Evolutionary conservation across 148 eudicot species (phyloP).

Genomic region (Bassia scoparia): DNA sequence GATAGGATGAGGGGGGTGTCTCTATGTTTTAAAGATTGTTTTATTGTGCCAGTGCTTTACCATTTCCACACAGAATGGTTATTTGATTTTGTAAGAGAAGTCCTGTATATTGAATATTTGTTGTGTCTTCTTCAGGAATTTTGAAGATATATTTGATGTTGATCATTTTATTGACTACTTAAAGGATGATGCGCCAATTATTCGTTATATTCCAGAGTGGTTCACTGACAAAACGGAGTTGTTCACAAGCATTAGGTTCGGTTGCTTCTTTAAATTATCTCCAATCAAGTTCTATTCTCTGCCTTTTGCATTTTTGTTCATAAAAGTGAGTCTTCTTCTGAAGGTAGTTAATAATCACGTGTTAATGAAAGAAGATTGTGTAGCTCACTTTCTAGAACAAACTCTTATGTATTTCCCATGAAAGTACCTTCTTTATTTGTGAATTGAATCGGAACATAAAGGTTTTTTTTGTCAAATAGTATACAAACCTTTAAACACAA

Average conservation of each 20-base stretch:
- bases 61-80: neutral
- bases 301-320: neutral
- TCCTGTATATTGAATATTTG: neutral
- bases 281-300: neutral
- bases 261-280: neutral
- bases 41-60: neutral
- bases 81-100: neutral
- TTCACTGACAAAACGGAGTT: slow-evolving; percentile 86
- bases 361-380: no score
- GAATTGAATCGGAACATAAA: no score
- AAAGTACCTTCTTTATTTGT: no score
- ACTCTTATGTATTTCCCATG: no score
- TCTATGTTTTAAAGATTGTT: neutral
- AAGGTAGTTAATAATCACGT: neutral
- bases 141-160: slow-evolving; percentile 97
- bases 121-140: slow-evolving; percentile 52
- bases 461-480: no score
- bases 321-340: neutral
- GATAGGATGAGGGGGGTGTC: neutral
- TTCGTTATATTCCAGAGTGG: slow-evolving; percentile 98
- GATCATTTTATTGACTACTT: slow-evolving; percentile 98
- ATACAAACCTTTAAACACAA: no score
- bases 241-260: slow-evolving; percentile 85
- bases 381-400: no score
- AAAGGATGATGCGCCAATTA: slow-evolving; percentile 87